A percentile compares a stretch with the other conserved stretches of the same genome.
These are phyloP conservation scores for Phalaenopsis aphrodite DNA, from an alignment of 106 monocot genomes.

Conservation along the genomic window DNA sequence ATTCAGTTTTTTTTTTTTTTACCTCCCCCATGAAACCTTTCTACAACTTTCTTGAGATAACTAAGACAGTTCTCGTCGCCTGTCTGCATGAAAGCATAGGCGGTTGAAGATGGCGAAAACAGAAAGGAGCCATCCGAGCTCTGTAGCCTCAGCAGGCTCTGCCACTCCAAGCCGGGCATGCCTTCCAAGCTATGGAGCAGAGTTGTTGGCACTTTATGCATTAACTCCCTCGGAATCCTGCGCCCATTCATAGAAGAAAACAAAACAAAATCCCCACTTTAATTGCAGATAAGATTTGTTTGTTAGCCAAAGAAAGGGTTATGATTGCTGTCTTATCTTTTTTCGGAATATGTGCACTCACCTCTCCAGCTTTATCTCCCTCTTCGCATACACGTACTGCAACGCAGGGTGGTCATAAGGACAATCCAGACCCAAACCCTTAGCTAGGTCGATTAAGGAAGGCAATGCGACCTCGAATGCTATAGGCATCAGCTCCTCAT, in stretches of 20 bases:
- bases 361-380: conserved; percentile 69
- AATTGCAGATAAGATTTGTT: neutral
- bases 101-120: conserved; percentile 88
- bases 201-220: conserved; percentile 86
- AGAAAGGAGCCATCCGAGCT: conserved; percentile 74
- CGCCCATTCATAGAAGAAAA: neutral
- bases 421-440: conserved; percentile 37
- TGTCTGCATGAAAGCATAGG: conserved; percentile 68
- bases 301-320: neutral
- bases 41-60: conserved; percentile 44
- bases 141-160: conserved; percentile 54
- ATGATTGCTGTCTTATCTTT: neutral
- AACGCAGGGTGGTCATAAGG: conserved; percentile 52
- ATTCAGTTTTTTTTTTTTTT: neutral
- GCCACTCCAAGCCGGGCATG: conserved; percentile 72
- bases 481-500: conserved; percentile 68
- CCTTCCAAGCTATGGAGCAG: conserved; percentile 94
- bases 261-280: neutral
- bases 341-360: conserved; percentile 8
- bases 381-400: conserved; percentile 48
- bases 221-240: conserved; percentile 79
- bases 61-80: conserved; percentile 47
- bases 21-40: conserved; percentile 86
- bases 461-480: conserved; percentile 92
- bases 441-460: conserved; percentile 70